Evolutionary conservation across 495 filamentous ascomycete species (phyloP), one percentile per base, ranked within the genome.

Genomic region (Penicillium goetzii): DNA sequence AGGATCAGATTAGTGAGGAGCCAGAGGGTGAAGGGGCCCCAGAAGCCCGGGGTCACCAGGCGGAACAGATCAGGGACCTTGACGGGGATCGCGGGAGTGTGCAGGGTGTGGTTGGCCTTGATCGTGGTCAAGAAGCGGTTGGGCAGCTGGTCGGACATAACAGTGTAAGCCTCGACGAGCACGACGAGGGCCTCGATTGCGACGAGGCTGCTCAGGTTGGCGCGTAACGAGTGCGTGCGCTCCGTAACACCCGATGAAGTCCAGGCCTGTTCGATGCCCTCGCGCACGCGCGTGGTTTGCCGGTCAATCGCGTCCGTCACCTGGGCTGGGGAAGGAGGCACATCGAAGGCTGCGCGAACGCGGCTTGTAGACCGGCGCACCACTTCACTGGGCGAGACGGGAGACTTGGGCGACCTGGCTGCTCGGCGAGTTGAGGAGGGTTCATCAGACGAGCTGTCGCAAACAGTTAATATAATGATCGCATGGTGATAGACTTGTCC

Each of bases 311-410:
- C 87, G 64, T 92, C 84, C n/a, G 89, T 91, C 52, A 98, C 88
- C 52, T 91, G 84, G 21, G 92, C 88, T 0, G 94, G 94, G 0
- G 92, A 95, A 1, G 93, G 88, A 4, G 95, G 94, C 34, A 97
- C 23, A 3, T 65, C 68, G 56, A 76, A 17, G 19, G 87, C 87
- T 19, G 89, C 88, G 62, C 85, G 88, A 51, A 80, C 79, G 4
- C 21, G 38, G 19, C 38, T 40, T 43, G 38, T n/a, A 32, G 78
- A 65, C 34, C 66, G 65, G 33, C 64, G 67, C 32, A 56, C 17
- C 4, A 53, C 59, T n/a, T 52, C 45, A 30, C 47, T 61, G 14
- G 59, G 59, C 10, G 57, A 49, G 1, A 34, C 30, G 43, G 43
- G 32, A 4, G 38, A 30, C 40, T 47, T 47, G 56, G 56, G 38